phyloP scores from a whole-genome alignment of 345 rosid genomes.

The Lepidium aucheri region DNA sequence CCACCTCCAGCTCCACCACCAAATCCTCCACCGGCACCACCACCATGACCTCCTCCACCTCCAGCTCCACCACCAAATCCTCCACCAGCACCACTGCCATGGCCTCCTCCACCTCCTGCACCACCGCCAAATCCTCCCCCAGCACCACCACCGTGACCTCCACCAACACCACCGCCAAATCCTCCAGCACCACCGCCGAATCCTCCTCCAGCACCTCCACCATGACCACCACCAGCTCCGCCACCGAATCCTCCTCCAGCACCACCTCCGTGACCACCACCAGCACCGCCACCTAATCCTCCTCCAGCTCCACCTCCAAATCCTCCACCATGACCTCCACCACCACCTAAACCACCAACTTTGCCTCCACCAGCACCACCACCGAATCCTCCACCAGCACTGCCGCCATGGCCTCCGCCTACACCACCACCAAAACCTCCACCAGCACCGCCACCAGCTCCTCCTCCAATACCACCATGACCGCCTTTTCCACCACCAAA shows the following conservation, averaged over 20 bases:
- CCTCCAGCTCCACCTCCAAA: slow-evolving; percentile 6
- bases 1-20: not conserved
- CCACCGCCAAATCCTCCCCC: not conserved
- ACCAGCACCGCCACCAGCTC: not conserved
- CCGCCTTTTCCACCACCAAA: slow-evolving; percentile 16
- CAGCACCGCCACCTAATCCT: slow-evolving; percentile 9
- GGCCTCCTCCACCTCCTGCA: not conserved
- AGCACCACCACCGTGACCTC: not conserved
- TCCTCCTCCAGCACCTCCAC: not conserved
- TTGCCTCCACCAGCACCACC: not conserved
- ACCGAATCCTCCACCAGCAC: not conserved
- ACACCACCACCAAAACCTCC: not conserved
- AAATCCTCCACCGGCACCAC: not conserved
- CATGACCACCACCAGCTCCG: not conserved
- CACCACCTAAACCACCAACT: slow-evolving; percentile 2
- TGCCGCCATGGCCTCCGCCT: not conserved
- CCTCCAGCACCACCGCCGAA: not conserved
- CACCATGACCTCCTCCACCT: not conserved
- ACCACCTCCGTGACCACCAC: slow-evolving; percentile 11
- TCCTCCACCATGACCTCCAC: slow-evolving; percentile 1
- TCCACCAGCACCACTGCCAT: not conserved
- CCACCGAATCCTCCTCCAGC: not conserved
- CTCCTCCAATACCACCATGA: slow-evolving; percentile 20
- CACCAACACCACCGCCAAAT: not conserved
- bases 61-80: slow-evolving; percentile 2